Evolutionary conservation across 352 stramenopile genomes (phyloP), one percentile per base, ranked within the genome.

Genomic region (Phytopythium ostracodes): DNA sequence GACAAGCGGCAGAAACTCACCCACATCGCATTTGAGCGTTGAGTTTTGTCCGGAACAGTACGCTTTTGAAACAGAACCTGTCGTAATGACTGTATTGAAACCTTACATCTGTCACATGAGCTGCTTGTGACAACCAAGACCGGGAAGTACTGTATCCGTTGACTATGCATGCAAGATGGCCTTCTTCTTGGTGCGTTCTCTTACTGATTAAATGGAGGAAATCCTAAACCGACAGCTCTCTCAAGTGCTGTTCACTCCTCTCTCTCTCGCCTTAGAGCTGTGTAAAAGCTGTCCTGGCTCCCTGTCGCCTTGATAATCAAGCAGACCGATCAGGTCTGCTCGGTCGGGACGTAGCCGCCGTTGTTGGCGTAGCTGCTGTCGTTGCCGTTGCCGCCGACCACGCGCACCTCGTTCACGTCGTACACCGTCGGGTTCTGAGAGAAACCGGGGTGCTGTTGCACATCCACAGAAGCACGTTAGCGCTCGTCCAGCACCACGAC

Each of bases 401-500:
- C 31, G 27, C 70, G 64, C 3, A 61, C 60, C 53, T 68, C 66
- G 50, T 64, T 70, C 25, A 56, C 47, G 53, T 76, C 61, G 56
- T 72, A 67, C 54, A 70, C 60, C 11, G 62, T 57, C 31, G 60
- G 72, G 64, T 84, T 63, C 24, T 79, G 72, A 25, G 77, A 87
- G 64, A 87, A 87, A 24, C 75, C 75, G 38, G 75, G 77, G 71
- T 87, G 77, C 71, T 67, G 40, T 12, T 2, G n/a, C n/a, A n/a
- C n/a, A n/a, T n/a, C n/a, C n/a, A n/a, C n/a, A n/a, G n/a, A n/a
- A n/a, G n/a, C 3, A 31, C 5, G 43, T 66, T 18, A 65, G 25
- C n/a, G 35, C 55, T 18, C 52, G 33, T 38, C 10, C 33, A 10
- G 36, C 25, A 44, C 8, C 6, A 25, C 20, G 17, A 14, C 31